A percentile compares a stretch with the other conserved stretches of the same genome.
phyloP scores from a whole-genome alignment of 495 filamentous ascomycete species.

The Annulohypoxylon moriforme region DNA sequence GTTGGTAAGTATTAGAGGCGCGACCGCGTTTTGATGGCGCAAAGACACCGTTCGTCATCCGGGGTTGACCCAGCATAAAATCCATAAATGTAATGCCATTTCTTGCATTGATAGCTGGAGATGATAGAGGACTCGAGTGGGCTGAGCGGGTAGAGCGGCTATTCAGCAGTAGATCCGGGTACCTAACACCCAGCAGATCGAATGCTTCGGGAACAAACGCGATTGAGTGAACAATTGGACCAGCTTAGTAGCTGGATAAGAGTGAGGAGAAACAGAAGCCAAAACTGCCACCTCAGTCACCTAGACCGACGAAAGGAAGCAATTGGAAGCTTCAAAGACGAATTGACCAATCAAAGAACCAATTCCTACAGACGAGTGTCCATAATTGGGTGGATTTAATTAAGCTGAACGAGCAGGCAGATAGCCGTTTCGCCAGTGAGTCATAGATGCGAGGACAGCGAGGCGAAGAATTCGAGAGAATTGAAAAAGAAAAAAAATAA shows the following conservation, averaged over 20 bases:
- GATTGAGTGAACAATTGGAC: constrained; percentile 39
- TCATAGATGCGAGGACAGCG: constrained; percentile 36
- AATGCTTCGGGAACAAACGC: constrained; percentile 20
- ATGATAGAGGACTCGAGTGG: constrained; percentile 20
- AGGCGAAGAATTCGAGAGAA: constrained; percentile 35
- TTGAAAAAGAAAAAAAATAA: constrained; percentile 4
- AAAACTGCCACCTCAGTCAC: constrained; percentile 34
- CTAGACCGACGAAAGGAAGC: constrained; percentile 23
- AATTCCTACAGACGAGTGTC: constrained; percentile 34
- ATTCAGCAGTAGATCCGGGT: constrained; percentile 18
- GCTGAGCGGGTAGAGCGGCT: constrained; percentile 41
- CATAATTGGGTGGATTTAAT: constrained; percentile 40
- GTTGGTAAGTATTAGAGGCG: constrained; percentile 38
- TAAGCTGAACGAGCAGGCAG: constrained; percentile 43
- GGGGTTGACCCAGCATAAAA: constrained; percentile 23
- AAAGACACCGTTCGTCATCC: constrained; percentile 36
- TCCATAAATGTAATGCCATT: constrained; percentile 19
- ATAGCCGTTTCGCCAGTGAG: constrained; percentile 29
- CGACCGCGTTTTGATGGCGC: constrained; percentile 33
- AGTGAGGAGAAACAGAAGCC: constrained; percentile 1
- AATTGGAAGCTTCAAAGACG: constrained; percentile 20
- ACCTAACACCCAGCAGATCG: constrained; percentile 7
- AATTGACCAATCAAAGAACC: constrained; percentile 46
- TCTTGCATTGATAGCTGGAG: constrained; percentile 16
- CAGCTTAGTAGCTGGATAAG: constrained; percentile 1